Evolutionary conservation across 495 filamentous ascomycete genomes (phyloP).

Genomic region (Sphaerosporella brunnea): DNA sequence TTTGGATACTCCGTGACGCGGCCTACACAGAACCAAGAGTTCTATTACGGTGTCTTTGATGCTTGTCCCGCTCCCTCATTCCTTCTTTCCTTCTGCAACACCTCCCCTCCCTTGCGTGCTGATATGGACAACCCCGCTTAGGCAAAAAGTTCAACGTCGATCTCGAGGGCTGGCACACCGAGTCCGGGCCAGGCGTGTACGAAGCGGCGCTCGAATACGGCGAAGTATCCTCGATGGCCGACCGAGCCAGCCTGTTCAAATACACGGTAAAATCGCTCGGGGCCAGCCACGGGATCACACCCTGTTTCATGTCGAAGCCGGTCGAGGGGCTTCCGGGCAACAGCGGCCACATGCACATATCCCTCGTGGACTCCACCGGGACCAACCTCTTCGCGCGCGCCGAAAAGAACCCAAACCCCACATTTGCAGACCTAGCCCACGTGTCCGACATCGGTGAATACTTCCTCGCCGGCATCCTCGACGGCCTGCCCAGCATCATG

Average conservation of each 20-base stretch:
- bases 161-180: slow-evolving; percentile 95
- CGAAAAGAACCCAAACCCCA: slow-evolving; percentile 45
- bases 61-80: slow-evolving; percentile 33
- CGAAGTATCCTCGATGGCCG: slow-evolving; percentile 72
- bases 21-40: slow-evolving; percentile 81
- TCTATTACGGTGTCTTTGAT: slow-evolving; percentile 81
- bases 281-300: slow-evolving; percentile 73
- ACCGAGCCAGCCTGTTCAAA: slow-evolving; percentile 85
- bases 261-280: slow-evolving; percentile 76
- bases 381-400: slow-evolving; percentile 70
- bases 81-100: too few relatives aligned
- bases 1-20: slow-evolving; percentile 93
- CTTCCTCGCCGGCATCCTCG: slow-evolving; percentile 78
- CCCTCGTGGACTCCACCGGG: slow-evolving; percentile 45
- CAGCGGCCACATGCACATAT: slow-evolving; percentile 88
- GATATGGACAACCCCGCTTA: too few relatives aligned
- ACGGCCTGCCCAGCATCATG: slow-evolving; percentile 88
- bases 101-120: too few relatives aligned
- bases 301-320: slow-evolving; percentile 99
- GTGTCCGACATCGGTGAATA: slow-evolving; percentile 81
- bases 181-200: slow-evolving; percentile 87
- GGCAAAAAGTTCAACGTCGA: slow-evolving; percentile 54
- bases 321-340: slow-evolving; percentile 78
- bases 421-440: slow-evolving; percentile 54
- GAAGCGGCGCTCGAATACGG: slow-evolving; percentile 84